phyloP scores from a whole-genome alignment of 192 early-diverging fungal genomes.

The Dissophora globulifera region DNA sequence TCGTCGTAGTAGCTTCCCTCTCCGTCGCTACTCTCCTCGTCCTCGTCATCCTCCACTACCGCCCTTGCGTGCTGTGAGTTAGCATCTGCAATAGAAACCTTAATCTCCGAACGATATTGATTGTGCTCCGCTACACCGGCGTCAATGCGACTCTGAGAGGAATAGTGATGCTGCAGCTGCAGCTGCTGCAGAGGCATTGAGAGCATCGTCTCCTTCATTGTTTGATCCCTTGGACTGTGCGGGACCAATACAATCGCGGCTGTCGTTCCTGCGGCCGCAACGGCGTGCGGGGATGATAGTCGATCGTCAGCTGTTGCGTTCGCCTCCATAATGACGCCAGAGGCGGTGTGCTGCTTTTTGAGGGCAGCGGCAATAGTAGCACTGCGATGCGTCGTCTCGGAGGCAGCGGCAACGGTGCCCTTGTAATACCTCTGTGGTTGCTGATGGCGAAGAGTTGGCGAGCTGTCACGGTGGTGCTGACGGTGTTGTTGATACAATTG shows the following conservation, averaged over 20 bases:
- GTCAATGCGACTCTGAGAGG: no score
- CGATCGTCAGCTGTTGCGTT: no score
- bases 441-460: background rate
- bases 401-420: no score
- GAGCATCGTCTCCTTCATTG: constrained; percentile 17
- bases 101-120: background rate
- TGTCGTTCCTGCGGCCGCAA: no score
- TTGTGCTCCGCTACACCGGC: background rate
- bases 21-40: background rate
- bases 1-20: background rate
- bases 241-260: background rate
- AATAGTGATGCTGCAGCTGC: no score
- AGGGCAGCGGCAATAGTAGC: no score
- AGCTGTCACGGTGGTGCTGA: constrained; percentile 3
- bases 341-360: no score
- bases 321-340: no score
- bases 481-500: constrained; percentile 8
- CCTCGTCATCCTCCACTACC: no score
- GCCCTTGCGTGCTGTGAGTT: no score
- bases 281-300: no score
- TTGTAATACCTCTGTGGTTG: constrained; percentile 2
- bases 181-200: constrained; percentile 3
- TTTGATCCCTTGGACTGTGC: constrained; percentile 36
- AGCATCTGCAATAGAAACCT: background rate
- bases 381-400: background rate